phyloP scores from a whole-genome alignment of 495 filamentous ascomycete species.

The Penicillium paxilli region DNA sequence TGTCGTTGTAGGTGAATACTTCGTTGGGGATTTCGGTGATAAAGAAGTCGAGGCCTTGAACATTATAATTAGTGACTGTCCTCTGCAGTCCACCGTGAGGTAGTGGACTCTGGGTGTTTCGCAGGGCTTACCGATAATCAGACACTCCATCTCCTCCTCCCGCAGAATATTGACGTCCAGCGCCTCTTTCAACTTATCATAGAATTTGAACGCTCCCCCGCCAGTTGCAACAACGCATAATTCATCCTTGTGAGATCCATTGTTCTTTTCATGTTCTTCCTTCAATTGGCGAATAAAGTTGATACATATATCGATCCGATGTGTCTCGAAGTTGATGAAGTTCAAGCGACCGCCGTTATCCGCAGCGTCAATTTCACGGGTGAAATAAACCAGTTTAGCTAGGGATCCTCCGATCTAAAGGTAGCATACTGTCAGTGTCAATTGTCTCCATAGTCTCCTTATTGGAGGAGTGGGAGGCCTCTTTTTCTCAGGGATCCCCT shows the following conservation, averaged over 20 bases:
- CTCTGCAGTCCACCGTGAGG: background rate
- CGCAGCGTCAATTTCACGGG: constrained; percentile 73
- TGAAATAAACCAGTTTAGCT: constrained; percentile 96
- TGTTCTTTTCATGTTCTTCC: constrained; percentile 70
- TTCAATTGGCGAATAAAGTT: constrained; percentile 83
- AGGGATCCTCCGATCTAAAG: constrained; percentile 88
- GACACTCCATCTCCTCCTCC: constrained; percentile 98
- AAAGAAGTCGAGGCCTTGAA: constrained; percentile 92
- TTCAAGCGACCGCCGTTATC: constrained; percentile 88
- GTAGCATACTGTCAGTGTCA: constrained; percentile 23
- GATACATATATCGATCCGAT: constrained; percentile 87
- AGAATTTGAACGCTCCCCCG: constrained; percentile 93
- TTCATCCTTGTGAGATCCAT: constrained; percentile 63
- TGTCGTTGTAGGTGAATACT: constrained; percentile 94
- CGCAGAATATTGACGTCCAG: constrained; percentile 83
- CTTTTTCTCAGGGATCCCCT: constrained; percentile 1
- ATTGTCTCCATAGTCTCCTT: background rate
- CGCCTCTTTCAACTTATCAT: constrained; percentile 79
- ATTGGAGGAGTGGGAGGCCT: background rate
- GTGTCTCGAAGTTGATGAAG: constrained; percentile 94
- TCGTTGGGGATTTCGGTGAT: constrained; percentile 95
- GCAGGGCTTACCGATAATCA: constrained; percentile 73
- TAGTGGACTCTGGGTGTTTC: background rate
- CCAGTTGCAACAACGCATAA: constrained; percentile 93
- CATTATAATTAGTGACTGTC: no score